Evolutionary conservation across 106 monocot species (phyloP).

Genomic region (Phalaenopsis aphrodite): DNA sequence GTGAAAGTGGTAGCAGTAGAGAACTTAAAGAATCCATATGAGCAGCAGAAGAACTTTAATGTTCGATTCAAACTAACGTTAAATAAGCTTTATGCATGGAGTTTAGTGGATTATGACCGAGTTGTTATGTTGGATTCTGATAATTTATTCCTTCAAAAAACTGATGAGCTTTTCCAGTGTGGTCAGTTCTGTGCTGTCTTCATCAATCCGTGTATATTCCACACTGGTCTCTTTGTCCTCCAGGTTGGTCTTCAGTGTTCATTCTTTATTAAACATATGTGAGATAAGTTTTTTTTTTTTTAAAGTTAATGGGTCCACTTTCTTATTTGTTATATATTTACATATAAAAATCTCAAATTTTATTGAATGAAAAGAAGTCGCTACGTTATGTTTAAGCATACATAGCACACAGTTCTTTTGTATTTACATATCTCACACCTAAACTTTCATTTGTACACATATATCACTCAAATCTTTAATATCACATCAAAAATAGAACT

Average conservation of each 20-base stretch:
- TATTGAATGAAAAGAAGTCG: neutral
- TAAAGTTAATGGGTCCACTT: neutral
- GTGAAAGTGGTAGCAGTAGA: constrained; percentile 71
- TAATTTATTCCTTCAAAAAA: constrained; percentile 82
- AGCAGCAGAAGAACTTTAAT: constrained; percentile 60
- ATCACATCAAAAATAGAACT: too few relatives aligned
- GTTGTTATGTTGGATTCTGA: constrained; percentile 97
- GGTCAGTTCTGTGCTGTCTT: constrained; percentile 94
- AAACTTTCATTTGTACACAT: too few relatives aligned
- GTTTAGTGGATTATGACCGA: constrained; percentile 74
- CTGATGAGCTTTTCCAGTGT: constrained; percentile 95
- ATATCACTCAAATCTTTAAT: too few relatives aligned
- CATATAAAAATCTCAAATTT: neutral
- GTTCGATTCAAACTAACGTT: constrained; percentile 73
- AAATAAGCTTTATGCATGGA: constrained; percentile 99
- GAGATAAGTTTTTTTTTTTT: neutral
- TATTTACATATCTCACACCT: too few relatives aligned
- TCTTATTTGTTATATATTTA: neutral
- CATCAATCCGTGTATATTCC: constrained; percentile 97
- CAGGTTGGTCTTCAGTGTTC: constrained; percentile 30
- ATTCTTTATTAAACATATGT: neutral
- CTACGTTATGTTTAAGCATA: neutral
- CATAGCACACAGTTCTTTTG: too few relatives aligned
- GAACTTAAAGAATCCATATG: constrained; percentile 83
- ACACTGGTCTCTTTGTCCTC: constrained; percentile 92